Conservation (phyloP, 1,284 basidiomycete species). For the Naganishia liquefaciens region DNA sequence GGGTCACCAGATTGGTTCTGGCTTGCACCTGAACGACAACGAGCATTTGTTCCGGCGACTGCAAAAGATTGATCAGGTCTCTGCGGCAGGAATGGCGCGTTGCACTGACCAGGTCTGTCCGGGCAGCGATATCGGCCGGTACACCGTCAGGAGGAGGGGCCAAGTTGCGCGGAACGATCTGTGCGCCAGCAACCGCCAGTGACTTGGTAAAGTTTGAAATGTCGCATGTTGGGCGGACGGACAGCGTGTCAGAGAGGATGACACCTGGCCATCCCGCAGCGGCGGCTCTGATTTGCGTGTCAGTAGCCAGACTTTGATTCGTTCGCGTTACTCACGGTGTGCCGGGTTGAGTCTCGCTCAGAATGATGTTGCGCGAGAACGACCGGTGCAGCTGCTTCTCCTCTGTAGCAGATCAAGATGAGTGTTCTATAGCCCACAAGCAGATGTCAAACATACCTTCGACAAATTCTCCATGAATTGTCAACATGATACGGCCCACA, state of each 20-base stretch:
- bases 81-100: neutral
- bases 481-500: slow-evolving; percentile 67
- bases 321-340: slow-evolving; percentile 65
- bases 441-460: slow-evolving; percentile 65
- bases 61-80: neutral
- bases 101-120: slow-evolving; percentile 28
- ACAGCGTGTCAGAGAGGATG: slow-evolving; percentile 85
- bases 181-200: slow-evolving; percentile 46
- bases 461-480: slow-evolving; percentile 85
- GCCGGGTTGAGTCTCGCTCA: slow-evolving; percentile 75
- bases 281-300: slow-evolving; percentile 60
- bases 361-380: slow-evolving; percentile 88
- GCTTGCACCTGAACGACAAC: slow-evolving; percentile 66
- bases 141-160: slow-evolving; percentile 30
- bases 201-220: slow-evolving; percentile 63
- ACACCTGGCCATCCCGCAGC: slow-evolving; percentile 85
- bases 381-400: slow-evolving; percentile 63
- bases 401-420: neutral
- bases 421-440: neutral
- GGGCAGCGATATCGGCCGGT: slow-evolving; percentile 29
- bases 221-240: slow-evolving; percentile 78
- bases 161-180: slow-evolving; percentile 40
- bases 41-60: slow-evolving; percentile 59
- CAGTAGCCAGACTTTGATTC: slow-evolving; percentile 7
- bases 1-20: slow-evolving; percentile 71